These are phyloP conservation scores for Lactifluus echinatus DNA, from an alignment of 768 basidiomycete genomes.

Conservation along the genomic window DNA sequence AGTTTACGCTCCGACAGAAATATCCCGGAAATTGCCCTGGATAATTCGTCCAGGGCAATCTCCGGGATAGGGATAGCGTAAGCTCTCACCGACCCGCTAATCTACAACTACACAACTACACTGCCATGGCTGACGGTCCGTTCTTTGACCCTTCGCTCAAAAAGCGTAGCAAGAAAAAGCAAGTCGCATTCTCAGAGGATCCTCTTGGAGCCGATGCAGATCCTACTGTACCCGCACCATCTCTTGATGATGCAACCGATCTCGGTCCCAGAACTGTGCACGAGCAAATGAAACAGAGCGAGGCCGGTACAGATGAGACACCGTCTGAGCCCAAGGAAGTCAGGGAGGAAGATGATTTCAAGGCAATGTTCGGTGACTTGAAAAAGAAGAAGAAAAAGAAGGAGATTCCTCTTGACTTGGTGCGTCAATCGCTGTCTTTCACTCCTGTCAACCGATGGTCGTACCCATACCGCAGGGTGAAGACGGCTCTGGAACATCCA, in stretches of 20 bases:
- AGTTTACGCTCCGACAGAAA: conserved; percentile 17
- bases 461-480: conserved; percentile 35
- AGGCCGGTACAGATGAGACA: conserved; percentile 27
- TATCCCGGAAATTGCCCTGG: background rate
- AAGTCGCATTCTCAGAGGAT: conserved; percentile 78
- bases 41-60: background rate
- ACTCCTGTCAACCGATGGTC: background rate
- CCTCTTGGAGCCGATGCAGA: conserved; percentile 76
- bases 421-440: conserved; percentile 29
- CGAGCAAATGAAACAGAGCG: conserved; percentile 59
- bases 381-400: conserved; percentile 94
- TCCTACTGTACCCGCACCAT: conserved; percentile 70
- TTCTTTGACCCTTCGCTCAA: conserved; percentile 78
- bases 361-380: conserved; percentile 79
- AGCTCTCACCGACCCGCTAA: background rate
- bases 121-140: conserved; percentile 62
- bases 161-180: conserved; percentile 78
- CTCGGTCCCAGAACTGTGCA: conserved; percentile 68
- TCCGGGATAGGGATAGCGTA: no score
- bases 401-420: conserved; percentile 77
- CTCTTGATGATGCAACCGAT: conserved; percentile 68
- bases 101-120: conserved; percentile 20
- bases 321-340: conserved; percentile 35
- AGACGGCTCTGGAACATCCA: conserved; percentile 59
- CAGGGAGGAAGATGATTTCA: conserved; percentile 66